phyloP scores from a whole-genome alignment of 2,329 filamentous ascomycete species.

The Trichocomaceae sp. region DNA sequence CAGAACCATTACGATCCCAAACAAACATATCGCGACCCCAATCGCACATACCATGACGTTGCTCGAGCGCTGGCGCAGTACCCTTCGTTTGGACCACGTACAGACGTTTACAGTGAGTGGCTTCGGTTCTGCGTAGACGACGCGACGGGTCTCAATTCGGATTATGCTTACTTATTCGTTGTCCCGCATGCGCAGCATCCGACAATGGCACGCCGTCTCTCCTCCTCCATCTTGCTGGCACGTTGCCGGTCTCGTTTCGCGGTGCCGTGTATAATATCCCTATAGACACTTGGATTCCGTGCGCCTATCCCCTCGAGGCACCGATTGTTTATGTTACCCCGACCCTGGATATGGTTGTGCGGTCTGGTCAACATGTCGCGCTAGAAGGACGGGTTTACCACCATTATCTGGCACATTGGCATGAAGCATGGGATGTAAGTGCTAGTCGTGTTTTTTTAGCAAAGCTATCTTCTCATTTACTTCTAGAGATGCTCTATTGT shows the following conservation, averaged over 20 bases:
- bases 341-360: conserved; percentile 78
- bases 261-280: conserved; percentile 87
- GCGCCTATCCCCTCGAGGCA: conserved; percentile 77
- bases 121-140: conserved; percentile 5
- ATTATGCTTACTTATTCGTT: conserved; percentile 18
- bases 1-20: conserved; percentile 34
- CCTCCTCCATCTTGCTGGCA: conserved; percentile 78
- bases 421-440: conserved; percentile 79
- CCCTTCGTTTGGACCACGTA: conserved; percentile 73
- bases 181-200: conserved; percentile 55
- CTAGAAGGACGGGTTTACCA: conserved; percentile 91
- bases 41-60: conserved; percentile 86
- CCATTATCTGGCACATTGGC: conserved; percentile 87
- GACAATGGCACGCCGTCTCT: conserved; percentile 81
- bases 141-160: not conserved
- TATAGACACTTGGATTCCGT: conserved; percentile 85
- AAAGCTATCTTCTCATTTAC: not conserved
- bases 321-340: conserved; percentile 86
- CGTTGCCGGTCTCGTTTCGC: conserved; percentile 83
- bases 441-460: conserved; percentile 19
- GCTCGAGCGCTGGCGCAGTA: conserved; percentile 74
- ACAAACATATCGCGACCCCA: conserved; percentile 89
- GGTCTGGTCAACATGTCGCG: conserved; percentile 91
- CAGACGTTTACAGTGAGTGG: conserved; percentile 84
- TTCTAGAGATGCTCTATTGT: conserved; percentile 69